phyloP scores from a whole-genome alignment of 345 rosid species.

The Hirschfeldia incana region DNA sequence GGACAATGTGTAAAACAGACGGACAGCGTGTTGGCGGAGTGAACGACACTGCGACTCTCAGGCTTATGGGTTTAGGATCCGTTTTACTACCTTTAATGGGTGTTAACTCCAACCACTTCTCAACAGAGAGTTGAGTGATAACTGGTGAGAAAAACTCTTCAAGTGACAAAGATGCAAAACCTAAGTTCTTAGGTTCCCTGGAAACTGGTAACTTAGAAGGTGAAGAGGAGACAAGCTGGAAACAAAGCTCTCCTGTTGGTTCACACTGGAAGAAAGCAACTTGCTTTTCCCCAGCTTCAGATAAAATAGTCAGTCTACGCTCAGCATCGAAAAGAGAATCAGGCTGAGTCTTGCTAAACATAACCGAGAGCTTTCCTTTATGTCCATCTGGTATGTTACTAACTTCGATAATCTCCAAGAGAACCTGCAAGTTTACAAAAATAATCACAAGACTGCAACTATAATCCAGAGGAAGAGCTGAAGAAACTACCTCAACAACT shows the following conservation, averaged over 20 bases:
- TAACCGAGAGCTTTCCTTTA: conserved; percentile 62
- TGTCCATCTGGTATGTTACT: conserved; percentile 67
- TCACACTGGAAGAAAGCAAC: conserved; percentile 80
- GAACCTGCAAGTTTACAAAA: conserved; percentile 18
- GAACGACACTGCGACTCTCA: conserved; percentile 70
- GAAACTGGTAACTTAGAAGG: conserved; percentile 46
- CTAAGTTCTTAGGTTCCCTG: conserved; percentile 53
- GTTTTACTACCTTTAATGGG: conserved; percentile 44
- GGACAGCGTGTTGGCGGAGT: conserved; percentile 64
- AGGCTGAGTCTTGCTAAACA: conserved; percentile 65
- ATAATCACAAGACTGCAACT: conserved; percentile 7
- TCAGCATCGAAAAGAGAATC: conserved; percentile 62
- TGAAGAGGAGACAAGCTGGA: conserved; percentile 64
- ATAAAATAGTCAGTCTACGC: conserved; percentile 57
- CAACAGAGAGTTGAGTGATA: conserved; percentile 59
- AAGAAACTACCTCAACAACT: conserved; percentile 65
- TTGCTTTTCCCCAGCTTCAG: conserved; percentile 63
- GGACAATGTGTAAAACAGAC: conserved; percentile 56
- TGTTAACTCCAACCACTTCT: conserved; percentile 76
- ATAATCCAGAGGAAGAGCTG: background rate
- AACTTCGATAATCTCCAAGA: conserved; percentile 57
- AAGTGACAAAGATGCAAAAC: conserved; percentile 61
- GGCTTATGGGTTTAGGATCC: conserved; percentile 55
- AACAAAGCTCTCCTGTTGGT: conserved; percentile 70
- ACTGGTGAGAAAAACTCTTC: conserved; percentile 60